These are phyloP conservation scores for Leptographium procerum DNA, from an alignment of 2,329 filamentous ascomycete species.

Conservation along the genomic window DNA sequence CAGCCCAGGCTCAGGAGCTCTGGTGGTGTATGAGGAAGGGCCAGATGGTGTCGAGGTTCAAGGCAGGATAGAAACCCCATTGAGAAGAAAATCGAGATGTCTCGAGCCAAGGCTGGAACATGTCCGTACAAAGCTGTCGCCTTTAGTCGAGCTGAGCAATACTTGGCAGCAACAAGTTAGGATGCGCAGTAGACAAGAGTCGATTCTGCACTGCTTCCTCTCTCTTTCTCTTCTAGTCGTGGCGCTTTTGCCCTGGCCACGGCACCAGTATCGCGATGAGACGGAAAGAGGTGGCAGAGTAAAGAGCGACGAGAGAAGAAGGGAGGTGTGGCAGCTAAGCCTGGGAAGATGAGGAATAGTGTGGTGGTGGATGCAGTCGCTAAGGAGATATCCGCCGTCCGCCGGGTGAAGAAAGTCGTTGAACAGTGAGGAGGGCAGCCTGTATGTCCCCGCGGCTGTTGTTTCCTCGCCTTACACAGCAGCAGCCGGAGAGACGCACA, in stretches of 20 bases:
- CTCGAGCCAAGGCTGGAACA: constrained; percentile 4
- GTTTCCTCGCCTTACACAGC: neutral
- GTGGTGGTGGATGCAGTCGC: constrained; percentile 6
- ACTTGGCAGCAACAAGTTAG: neutral
- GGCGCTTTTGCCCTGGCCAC: neutral
- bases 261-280: neutral
- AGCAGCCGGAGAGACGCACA: neutral
- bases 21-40: constrained; percentile 41
- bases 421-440: neutral
- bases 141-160: neutral
- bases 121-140: constrained; percentile 1
- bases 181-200: neutral
- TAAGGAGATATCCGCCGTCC: constrained; percentile 7
- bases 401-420: constrained; percentile 10
- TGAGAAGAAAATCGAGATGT: constrained; percentile 24
- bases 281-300: neutral
- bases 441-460: neutral
- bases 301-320: neutral
- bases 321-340: neutral
- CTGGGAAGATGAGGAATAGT: neutral
- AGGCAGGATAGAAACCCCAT: constrained; percentile 44
- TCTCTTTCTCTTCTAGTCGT: neutral
- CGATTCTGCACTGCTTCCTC: neutral
- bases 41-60: constrained; percentile 38
- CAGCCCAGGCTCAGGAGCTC: constrained; percentile 41